Percentiles rank a stretch among this genome's conserved stretches.
Evolutionary conservation across 352 stramenopile genomes (phyloP).

Genomic region (Phytophthora vignae): DNA sequence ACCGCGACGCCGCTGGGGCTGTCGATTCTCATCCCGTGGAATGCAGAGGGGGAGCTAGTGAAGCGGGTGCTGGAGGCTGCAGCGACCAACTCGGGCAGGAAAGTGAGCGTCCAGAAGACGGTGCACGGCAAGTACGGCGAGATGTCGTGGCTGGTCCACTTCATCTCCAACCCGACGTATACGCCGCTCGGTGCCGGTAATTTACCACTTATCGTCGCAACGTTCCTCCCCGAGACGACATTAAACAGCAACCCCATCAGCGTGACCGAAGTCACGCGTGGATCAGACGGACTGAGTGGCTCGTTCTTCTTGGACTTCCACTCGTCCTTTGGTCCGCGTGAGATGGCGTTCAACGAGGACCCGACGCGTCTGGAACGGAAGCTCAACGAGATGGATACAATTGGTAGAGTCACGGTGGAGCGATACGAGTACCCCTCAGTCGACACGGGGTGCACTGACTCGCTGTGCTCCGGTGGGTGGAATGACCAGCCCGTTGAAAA

Average conservation of each 20-base stretch:
- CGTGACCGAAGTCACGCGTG: slow-evolving; percentile 89
- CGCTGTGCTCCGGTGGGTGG: slow-evolving; percentile 91
- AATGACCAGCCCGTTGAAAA: slow-evolving; percentile 78
- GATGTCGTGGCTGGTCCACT: slow-evolving; percentile 94
- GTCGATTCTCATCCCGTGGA: slow-evolving; percentile 67
- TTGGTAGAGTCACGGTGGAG: slow-evolving; percentile 91
- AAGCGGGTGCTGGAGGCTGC: slow-evolving; percentile 63
- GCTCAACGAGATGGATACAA: slow-evolving; percentile 95
- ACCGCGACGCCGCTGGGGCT: slow-evolving; percentile 22
- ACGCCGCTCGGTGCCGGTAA: slow-evolving; percentile 93
- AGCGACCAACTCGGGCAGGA: slow-evolving; percentile 59
- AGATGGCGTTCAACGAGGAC: slow-evolving; percentile 91
- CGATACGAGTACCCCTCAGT: slow-evolving; percentile 88
- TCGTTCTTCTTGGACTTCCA: slow-evolving; percentile 93
- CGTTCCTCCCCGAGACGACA: slow-evolving; percentile 37
- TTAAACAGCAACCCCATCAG: slow-evolving; percentile 45
- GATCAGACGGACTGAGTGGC: slow-evolving; percentile 89
- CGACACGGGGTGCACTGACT: slow-evolving; percentile 55
- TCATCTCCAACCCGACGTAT: slow-evolving; percentile 92
- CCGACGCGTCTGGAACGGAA: slow-evolving; percentile 88
- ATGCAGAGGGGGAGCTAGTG: slow-evolving; percentile 61
- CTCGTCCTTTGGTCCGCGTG: slow-evolving; percentile 66
- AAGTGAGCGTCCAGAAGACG: slow-evolving; percentile 86
- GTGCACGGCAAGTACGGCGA: slow-evolving; percentile 96
- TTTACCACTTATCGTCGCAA: slow-evolving; percentile 68